Conservation (phyloP, 805 yeast genomes). For the Cyberlindnera xylosilytica region DNA sequence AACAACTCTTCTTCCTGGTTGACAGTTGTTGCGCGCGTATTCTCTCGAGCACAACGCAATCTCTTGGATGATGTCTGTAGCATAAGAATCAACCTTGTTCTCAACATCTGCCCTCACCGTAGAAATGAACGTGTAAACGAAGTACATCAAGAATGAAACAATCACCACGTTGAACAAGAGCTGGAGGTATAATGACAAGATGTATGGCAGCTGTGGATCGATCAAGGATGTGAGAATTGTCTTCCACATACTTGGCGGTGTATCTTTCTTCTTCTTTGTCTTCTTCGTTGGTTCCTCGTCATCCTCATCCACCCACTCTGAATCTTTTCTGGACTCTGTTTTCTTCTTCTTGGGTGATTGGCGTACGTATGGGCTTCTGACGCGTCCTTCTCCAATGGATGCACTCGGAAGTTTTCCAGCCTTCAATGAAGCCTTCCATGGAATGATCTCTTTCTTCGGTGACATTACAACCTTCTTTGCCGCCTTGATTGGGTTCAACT, state of each 20-base stretch:
- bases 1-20: slow-evolving; percentile 62
- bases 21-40: slow-evolving; percentile 71
- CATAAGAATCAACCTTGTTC: slow-evolving; percentile 60
- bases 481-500: slow-evolving; percentile 32
- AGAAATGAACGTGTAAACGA: slow-evolving; percentile 46
- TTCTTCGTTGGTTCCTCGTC: slow-evolving; percentile 6
- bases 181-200: slow-evolving; percentile 61
- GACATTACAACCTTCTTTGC: slow-evolving; percentile 33
- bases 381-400: slow-evolving; percentile 19
- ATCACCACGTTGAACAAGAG: slow-evolving; percentile 55
- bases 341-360: slow-evolving; percentile 14
- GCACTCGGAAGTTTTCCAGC: slow-evolving; percentile 23
- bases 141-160: slow-evolving; percentile 47
- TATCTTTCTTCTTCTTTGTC: slow-evolving; percentile 4
- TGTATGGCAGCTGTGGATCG: slow-evolving; percentile 53
- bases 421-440: slow-evolving; percentile 5
- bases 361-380: slow-evolving; percentile 22
- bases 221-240: slow-evolving; percentile 20
- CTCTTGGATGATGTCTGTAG: slow-evolving; percentile 56
- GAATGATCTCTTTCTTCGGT: slow-evolving; percentile 30
- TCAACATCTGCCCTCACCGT: slow-evolving; percentile 70
- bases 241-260: slow-evolving; percentile 6
- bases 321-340: slow-evolving; percentile 1
- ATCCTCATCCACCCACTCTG: slow-evolving; percentile 25
- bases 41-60: slow-evolving; percentile 68